A percentile compares a stretch with the other conserved stretches of the same genome.
phyloP scores from a whole-genome alignment of 2,329 filamentous ascomycete genomes.

The Leptosphaerulina australis region DNA sequence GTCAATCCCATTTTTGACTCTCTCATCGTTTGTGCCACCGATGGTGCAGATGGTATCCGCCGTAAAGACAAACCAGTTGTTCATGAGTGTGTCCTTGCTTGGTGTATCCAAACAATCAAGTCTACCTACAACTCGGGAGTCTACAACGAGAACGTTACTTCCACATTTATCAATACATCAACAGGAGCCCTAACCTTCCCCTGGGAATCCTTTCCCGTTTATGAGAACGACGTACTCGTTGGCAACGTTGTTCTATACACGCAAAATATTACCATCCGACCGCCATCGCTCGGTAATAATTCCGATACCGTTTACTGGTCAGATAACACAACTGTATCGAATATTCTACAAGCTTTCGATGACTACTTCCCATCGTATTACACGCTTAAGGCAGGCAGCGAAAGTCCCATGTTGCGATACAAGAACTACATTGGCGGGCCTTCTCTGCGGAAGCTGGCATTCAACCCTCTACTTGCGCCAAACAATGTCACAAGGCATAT shows the following conservation, averaged over 20 bases:
- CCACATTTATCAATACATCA: slow-evolving; percentile 6
- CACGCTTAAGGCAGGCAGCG: slow-evolving; percentile 5
- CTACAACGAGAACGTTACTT: slow-evolving; percentile 28
- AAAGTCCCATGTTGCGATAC: slow-evolving; percentile 1
- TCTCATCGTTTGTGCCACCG: slow-evolving; percentile 15
- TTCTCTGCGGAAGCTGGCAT: background rate
- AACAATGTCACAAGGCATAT: slow-evolving; percentile 33
- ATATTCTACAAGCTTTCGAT: slow-evolving; percentile 21
- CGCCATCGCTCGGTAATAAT: background rate
- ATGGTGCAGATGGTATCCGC: slow-evolving; percentile 16
- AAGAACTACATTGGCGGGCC: background rate
- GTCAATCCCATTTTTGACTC: slow-evolving; percentile 26
- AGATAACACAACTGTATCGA: slow-evolving; percentile 15
- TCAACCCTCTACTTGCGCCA: slow-evolving; percentile 26
- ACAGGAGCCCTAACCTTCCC: slow-evolving; percentile 11
- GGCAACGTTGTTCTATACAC: background rate
- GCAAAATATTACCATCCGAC: slow-evolving; percentile 22
- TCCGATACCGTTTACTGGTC: background rate
- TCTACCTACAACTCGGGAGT: slow-evolving; percentile 26
- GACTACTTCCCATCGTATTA: slow-evolving; percentile 29
- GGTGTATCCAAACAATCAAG: slow-evolving; percentile 38
- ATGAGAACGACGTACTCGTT: background rate
- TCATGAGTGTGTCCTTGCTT: slow-evolving; percentile 33
- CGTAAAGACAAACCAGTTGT: slow-evolving; percentile 14
- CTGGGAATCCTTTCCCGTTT: slow-evolving; percentile 12